Evolutionary conservation across 2,329 filamentous ascomycete species (phyloP), one percentile per base, ranked within the genome.

Genomic region (Fusarium temperatum): DNA sequence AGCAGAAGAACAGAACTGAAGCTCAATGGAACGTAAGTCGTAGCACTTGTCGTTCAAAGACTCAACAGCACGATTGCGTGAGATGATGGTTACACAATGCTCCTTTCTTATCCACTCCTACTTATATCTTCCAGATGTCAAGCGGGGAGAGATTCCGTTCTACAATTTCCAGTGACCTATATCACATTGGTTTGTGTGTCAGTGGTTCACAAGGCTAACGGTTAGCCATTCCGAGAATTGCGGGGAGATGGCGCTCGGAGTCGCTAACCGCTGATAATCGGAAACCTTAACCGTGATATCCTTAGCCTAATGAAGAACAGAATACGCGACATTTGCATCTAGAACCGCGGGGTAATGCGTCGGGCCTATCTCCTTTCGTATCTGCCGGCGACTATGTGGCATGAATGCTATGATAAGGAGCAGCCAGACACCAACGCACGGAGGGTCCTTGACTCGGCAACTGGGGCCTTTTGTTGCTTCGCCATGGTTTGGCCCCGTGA

Each of bases 141-240:
- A 1, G 10, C 28, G 2, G 9, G 13, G 18, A 24, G 30, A 4
- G 14, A 4, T 9, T 15, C 20, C 6, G 10, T n/a, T 8, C 3
- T 20, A 12, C 10, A 54, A 13, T 14, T 15, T 11, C 8, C 13
- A 9, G 18, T 10, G 10, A 39, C 22, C 13, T 15, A 3, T 7
- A 54, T 17, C 11, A 22, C 20, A 12, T 20, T 14, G 18, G 11
- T 6, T 28, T 20, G 20, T 18, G 17, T 32, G 15, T n/a, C n/a
- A 24, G n/a, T n/a, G 20, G n/a, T n/a, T 28, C 15, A 28, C 28
- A 7, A 18, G 30, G 11, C 28, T 32, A 32, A 68, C 66, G 66
- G 66, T 55, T 55, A 45, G n/a, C 5, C 5, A 44, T 56, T 50
- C 66, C 66, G 66, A 53, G 8, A 22, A 62, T 28, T 63, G 66